Conservation (phyloP, 2,329 filamentous ascomycete genomes). For the Ophiostoma angusticollis region DNA sequence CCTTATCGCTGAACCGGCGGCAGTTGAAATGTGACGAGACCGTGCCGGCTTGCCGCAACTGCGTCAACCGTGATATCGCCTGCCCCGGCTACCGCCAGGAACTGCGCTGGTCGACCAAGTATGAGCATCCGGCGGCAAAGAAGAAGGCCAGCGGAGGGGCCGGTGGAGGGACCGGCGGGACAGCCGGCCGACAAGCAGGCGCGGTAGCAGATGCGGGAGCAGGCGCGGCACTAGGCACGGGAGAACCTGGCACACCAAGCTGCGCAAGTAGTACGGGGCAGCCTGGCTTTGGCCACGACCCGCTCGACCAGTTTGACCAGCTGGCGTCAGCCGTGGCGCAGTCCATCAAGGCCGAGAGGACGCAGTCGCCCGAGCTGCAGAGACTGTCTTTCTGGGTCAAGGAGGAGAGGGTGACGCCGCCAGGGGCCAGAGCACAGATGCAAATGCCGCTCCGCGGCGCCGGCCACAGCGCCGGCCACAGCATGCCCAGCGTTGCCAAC, state of each 20-base stretch:
- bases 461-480: no score
- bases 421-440: no score
- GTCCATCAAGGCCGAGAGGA: slow-evolving; percentile 3
- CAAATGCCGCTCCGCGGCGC: no score
- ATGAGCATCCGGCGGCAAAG: slow-evolving; percentile 17
- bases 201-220: no score
- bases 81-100: slow-evolving; percentile 22
- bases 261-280: not conserved
- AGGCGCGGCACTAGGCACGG: no score
- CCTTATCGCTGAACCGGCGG: no score
- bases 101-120: slow-evolving; percentile 30
- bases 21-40: slow-evolving; percentile 23
- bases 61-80: slow-evolving; percentile 18
- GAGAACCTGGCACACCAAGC: no score
- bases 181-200: no score
- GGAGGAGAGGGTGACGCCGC: no score
- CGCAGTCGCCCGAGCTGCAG: no score
- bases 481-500: no score
- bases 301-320: slow-evolving; percentile 7
- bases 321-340: slow-evolving; percentile 5
- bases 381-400: no score
- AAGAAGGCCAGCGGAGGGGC: not conserved
- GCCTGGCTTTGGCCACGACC: not conserved
- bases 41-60: slow-evolving; percentile 19
- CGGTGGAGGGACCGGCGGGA: not conserved